These are phyloP conservation scores for Irpex sp. DNA, from an alignment of 1,284 basidiomycete species.

Conservation along the genomic window DNA sequence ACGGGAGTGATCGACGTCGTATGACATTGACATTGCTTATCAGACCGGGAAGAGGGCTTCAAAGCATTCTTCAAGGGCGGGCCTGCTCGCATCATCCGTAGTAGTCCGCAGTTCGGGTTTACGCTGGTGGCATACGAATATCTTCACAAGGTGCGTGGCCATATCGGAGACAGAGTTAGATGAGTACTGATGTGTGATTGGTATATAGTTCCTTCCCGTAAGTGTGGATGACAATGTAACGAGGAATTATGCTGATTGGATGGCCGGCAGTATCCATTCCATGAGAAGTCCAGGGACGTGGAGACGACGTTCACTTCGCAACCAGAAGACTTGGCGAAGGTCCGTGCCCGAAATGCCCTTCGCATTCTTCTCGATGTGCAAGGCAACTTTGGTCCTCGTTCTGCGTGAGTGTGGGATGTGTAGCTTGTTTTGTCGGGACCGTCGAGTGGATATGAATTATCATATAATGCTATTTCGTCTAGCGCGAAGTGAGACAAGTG, in stretches of 20 bases:
- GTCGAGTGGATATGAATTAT: not conserved
- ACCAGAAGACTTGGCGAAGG: slow-evolving; percentile 80
- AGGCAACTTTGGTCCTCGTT: slow-evolving; percentile 59
- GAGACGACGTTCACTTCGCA: slow-evolving; percentile 70
- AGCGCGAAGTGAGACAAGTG: too few relatives aligned
- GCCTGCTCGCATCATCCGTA: slow-evolving; percentile 85
- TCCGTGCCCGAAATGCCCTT: slow-evolving; percentile 91
- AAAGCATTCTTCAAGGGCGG: slow-evolving; percentile 95
- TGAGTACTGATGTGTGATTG: not conserved
- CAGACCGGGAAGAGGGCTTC: slow-evolving; percentile 85
- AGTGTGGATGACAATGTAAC: slow-evolving; percentile 12
- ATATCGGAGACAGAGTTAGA: slow-evolving; percentile 1
- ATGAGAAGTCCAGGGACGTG: slow-evolving; percentile 56
- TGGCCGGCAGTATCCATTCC: slow-evolving; percentile 69
- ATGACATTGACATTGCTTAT: slow-evolving; percentile 10
- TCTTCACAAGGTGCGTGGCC: slow-evolving; percentile 55
- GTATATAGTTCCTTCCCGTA: slow-evolving; percentile 15
- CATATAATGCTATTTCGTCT: not conserved
- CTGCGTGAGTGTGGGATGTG: slow-evolving; percentile 6
- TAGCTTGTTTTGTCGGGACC: not conserved
- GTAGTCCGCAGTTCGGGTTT: slow-evolving; percentile 89
- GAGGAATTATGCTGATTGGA: slow-evolving; percentile 19
- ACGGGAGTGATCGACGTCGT: slow-evolving; percentile 2
- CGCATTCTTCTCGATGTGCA: slow-evolving; percentile 84
- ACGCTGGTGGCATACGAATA: slow-evolving; percentile 90